Evolutionary conservation across 306 rosid genomes (phyloP).

Genomic region (Cicer bijugum): DNA sequence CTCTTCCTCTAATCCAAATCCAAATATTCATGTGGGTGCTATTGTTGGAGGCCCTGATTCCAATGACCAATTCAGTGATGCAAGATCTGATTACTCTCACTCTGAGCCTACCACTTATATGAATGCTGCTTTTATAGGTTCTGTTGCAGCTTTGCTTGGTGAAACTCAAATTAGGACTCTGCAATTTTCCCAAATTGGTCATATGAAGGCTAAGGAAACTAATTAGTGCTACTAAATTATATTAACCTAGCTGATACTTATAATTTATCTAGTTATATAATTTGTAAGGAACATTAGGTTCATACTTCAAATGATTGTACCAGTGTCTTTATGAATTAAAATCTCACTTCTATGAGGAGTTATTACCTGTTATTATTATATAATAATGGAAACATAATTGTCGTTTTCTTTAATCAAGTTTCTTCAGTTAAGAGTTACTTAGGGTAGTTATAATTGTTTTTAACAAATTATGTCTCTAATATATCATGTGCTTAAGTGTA

Average conservation of each 20-base stretch:
- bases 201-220: background rate
- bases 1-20: constrained; percentile 62
- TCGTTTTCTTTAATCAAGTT: background rate
- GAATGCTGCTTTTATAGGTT: constrained; percentile 82
- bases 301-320: background rate
- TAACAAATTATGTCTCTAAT: no score
- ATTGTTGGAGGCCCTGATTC: constrained; percentile 82
- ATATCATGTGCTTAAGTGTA: no score
- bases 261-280: background rate
- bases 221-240: background rate
- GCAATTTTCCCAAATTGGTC: constrained; percentile 13
- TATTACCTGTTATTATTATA: background rate
- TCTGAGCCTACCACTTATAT: constrained; percentile 76
- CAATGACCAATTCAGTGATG: constrained; percentile 66
- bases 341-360: background rate
- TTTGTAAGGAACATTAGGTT: background rate
- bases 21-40: constrained; percentile 75
- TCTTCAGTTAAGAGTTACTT: no score
- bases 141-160: constrained; percentile 64
- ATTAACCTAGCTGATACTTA: background rate
- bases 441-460: no score
- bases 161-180: background rate
- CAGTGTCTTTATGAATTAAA: background rate
- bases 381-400: background rate
- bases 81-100: constrained; percentile 77